phyloP scores from a whole-genome alignment of 805 yeast species.

The Hanseniaspora guilliermondii region DNA sequence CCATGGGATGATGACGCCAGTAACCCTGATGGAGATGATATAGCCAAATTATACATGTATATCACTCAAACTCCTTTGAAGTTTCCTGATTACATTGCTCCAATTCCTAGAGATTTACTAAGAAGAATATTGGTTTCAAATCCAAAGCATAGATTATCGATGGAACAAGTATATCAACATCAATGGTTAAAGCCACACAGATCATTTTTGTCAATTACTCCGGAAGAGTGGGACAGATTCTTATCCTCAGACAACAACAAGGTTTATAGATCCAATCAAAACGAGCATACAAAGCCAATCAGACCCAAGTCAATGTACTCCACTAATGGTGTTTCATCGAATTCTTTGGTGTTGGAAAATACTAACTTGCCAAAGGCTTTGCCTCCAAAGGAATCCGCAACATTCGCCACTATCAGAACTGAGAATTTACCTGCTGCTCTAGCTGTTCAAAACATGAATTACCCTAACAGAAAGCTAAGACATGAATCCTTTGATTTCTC shows the following conservation, averaged over 20 bases:
- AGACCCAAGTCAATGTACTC: slow-evolving; percentile 29
- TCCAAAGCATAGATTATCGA: slow-evolving; percentile 60
- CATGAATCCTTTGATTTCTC: slow-evolving; percentile 17
- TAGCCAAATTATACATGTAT: slow-evolving; percentile 78
- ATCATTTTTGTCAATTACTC: slow-evolving; percentile 68
- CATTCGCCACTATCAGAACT: slow-evolving; percentile 39
- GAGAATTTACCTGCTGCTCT: slow-evolving; percentile 13
- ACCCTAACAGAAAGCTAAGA: slow-evolving; percentile 2
- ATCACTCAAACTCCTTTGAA: slow-evolving; percentile 85
- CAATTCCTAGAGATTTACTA: slow-evolving; percentile 80
- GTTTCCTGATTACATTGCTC: slow-evolving; percentile 85
- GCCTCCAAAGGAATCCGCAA: slow-evolving; percentile 58
- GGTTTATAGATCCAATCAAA: slow-evolving; percentile 20
- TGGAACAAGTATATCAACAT: slow-evolving; percentile 64
- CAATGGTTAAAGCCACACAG: slow-evolving; percentile 82
- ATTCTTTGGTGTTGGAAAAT: slow-evolving; percentile 26
- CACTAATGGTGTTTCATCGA: slow-evolving; percentile 32
- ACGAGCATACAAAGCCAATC: slow-evolving; percentile 15
- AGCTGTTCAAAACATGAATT: slow-evolving; percentile 12
- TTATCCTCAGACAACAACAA: slow-evolving; percentile 26
- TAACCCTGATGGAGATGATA: slow-evolving; percentile 92
- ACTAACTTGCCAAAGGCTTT: slow-evolving; percentile 38
- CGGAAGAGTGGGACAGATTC: slow-evolving; percentile 74
- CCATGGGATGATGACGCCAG: slow-evolving; percentile 97
- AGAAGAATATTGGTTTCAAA: slow-evolving; percentile 75